A percentile compares a stretch with the other conserved stretches of the same genome.
These are phyloP conservation scores for Grosmannia serpens DNA, from an alignment of 2,329 filamentous ascomycete species.

Conservation along the genomic window DNA sequence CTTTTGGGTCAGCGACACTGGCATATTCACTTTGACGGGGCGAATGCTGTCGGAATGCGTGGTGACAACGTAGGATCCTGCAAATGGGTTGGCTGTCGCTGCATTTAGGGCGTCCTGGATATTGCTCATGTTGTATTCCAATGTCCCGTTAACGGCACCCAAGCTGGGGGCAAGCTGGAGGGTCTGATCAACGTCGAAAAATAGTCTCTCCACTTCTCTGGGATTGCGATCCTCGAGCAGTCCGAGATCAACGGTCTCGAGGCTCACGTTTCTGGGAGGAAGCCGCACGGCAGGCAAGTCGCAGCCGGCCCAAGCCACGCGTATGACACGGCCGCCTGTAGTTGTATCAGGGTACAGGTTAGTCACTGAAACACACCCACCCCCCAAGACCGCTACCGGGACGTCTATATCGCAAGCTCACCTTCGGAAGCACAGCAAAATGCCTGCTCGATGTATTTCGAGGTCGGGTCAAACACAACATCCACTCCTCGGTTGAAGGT, in stretches of 20 bases:
- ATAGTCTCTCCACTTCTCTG: slow-evolving; percentile 4
- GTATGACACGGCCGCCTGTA: slow-evolving; percentile 10
- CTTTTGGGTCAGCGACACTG: neutral
- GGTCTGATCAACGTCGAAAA: slow-evolving; percentile 2
- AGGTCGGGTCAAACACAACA: slow-evolving; percentile 34
- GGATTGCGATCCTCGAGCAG: slow-evolving; percentile 5
- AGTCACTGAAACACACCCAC: neutral
- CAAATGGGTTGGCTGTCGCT: neutral
- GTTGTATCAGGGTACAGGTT: neutral
- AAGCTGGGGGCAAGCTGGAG: slow-evolving; percentile 3
- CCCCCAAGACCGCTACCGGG: too few relatives aligned
- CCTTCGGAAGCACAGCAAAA: slow-evolving; percentile 19
- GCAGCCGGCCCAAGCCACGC: neutral
- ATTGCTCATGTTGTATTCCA: slow-evolving; percentile 6
- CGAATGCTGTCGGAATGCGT: neutral
- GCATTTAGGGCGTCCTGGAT: neutral
- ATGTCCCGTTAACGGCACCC: neutral
- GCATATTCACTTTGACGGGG: neutral
- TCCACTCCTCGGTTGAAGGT: slow-evolving; percentile 26
- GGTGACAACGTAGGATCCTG: neutral
- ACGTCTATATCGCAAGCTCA: neutral
- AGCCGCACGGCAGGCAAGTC: neutral
- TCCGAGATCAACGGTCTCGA: slow-evolving; percentile 15
- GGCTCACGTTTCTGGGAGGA: slow-evolving; percentile 9
- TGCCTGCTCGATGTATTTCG: slow-evolving; percentile 19